These are phyloP conservation scores for Boeremia lycopersici DNA, from an alignment of 2,329 filamentous ascomycete genomes.

Conservation along the genomic window DNA sequence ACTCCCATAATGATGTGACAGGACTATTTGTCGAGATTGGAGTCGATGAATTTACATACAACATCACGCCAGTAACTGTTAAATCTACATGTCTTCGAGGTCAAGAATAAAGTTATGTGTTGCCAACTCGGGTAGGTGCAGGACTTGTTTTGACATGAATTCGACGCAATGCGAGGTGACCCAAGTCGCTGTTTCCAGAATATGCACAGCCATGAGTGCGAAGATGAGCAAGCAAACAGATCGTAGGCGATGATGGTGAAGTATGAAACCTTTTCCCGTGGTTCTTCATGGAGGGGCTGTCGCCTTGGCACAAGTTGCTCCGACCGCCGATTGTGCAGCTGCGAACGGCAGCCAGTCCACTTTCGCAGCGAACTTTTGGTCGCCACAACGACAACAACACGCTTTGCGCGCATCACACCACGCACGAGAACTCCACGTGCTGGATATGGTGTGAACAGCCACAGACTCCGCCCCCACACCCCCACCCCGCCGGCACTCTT, in stretches of 20 bases:
- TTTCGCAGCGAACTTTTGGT: constrained; percentile 19
- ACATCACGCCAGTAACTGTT: too few relatives aligned
- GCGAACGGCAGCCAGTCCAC: constrained; percentile 14
- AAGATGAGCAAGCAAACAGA: too few relatives aligned
- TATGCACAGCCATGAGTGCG: background rate
- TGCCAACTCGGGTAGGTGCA: background rate
- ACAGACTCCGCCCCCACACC: constrained; percentile 7
- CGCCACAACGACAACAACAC: constrained; percentile 24
- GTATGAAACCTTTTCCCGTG: background rate
- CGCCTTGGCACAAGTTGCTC: constrained; percentile 3
- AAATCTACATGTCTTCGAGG: too few relatives aligned
- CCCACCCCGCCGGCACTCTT: constrained; percentile 10
- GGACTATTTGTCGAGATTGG: too few relatives aligned
- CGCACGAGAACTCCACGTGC: constrained; percentile 13
- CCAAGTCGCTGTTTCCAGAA: background rate
- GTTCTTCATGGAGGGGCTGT: constrained; percentile 2
- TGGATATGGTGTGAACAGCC: constrained; percentile 37
- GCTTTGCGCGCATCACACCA: constrained; percentile 25
- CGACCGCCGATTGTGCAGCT: constrained; percentile 12
- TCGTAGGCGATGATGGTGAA: background rate
- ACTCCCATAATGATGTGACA: too few relatives aligned
- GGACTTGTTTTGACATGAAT: background rate
- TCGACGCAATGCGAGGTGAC: background rate
- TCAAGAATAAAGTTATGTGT: background rate
- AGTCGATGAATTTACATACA: too few relatives aligned